A percentile compares a stretch with the other conserved stretches of the same genome.
Evolutionary conservation across 2,329 filamentous ascomycete species (phyloP).

Genomic region (Ceratocystiopsis minuta): DNA sequence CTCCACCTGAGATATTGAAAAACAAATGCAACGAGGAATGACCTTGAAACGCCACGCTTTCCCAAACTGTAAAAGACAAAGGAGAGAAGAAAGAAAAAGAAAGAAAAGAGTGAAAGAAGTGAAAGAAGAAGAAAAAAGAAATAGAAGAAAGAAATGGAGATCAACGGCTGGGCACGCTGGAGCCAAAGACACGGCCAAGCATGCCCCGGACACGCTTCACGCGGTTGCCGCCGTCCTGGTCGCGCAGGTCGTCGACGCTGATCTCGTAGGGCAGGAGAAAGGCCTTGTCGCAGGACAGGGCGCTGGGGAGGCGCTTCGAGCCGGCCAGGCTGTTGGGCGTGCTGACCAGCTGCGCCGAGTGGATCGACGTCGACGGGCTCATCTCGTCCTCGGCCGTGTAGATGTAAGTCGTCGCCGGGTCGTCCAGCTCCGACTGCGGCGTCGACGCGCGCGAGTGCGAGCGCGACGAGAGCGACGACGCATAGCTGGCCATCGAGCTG

Average conservation of each 20-base stretch:
- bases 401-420: conserved; percentile 25
- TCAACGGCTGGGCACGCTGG: conserved; percentile 21
- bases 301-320: conserved; percentile 4
- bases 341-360: conserved; percentile 21
- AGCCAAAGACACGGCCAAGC: conserved; percentile 33
- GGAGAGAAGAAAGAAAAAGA: background rate
- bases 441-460: conserved; percentile 30
- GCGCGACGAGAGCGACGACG: conserved; percentile 27
- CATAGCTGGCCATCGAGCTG: conserved; percentile 27
- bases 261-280: conserved; percentile 36
- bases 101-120: background rate
- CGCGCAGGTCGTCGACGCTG: conserved; percentile 31
- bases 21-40: background rate
- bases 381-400: conserved; percentile 24
- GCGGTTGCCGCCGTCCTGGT: conserved; percentile 31
- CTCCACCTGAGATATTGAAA: too few species aligned
- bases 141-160: background rate
- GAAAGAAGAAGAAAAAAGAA: background rate
- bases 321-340: conserved; percentile 9
- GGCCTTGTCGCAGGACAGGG: conserved; percentile 4
- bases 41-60: background rate
- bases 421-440: conserved; percentile 20
- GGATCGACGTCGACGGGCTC: conserved; percentile 15
- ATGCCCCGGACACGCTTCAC: conserved; percentile 29
- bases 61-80: background rate